Base-by-base conservation (phyloP, 2,329 filamentous ascomycete species). In the Fusarium sororula region DNA sequence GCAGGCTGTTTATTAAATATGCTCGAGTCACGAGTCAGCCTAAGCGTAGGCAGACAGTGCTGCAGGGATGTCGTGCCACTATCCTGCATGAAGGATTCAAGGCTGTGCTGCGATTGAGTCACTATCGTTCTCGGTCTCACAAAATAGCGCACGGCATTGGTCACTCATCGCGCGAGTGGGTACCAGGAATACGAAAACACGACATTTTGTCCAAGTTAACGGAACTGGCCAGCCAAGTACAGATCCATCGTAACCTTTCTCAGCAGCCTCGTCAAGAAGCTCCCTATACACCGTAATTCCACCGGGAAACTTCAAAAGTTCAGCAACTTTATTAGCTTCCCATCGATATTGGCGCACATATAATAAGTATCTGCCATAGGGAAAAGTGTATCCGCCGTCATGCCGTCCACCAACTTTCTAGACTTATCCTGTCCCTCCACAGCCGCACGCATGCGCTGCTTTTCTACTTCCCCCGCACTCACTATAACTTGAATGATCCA, bases 381-480 rank as follows among this genome's bases (percentile, higher is more conserved):
- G 7, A 53, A 22, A 3, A 37, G 18, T 12, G 9, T 37, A 26
- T 37, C 6, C 3, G 18, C 13, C 6, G 32, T 37, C n/a, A 53
- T 53, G 11, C 3, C 18, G 13, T 22, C 37, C n/a, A 37, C n/a
- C 32, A 53, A 15, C 32, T 24, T 8, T 26, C 32, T 51, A 4
- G 22, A 26, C n/a, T 11, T 37, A 26, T 26, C 9, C 12, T 53
- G 9, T 20, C 30, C 30, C 30, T 20, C 12, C 17, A 15, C 32
- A 2, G 17, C 15, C 11, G 30, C 48, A 11, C 30, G 48, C 12
- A 37, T 37, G 6, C 12, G n/a, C 48, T 51, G n/a, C 48, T 24
- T 18, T 32, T 15, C 28, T 0, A 5, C 4, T 17, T 24, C 47
- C 7, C 15, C 18, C 0, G 28, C 28, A 18, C 15, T 50, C 6